These are phyloP conservation scores for Colletotrichum theobromicola DNA, from an alignment of 2,329 filamentous ascomycete species.

Conservation along the genomic window DNA sequence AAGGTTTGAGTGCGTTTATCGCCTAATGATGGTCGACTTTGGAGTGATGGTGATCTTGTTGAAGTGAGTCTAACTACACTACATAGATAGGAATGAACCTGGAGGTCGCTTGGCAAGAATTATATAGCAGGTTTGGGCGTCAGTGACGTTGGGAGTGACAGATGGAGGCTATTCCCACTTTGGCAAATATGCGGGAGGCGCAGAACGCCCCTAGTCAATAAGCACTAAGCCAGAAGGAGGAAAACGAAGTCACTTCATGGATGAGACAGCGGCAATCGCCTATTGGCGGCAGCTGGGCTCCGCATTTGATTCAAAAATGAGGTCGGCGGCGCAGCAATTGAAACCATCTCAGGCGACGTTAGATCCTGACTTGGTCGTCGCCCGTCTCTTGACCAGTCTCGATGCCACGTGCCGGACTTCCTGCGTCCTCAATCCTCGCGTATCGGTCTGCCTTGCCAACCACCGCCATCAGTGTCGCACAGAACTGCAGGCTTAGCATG, in stretches of 20 bases:
- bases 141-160: background rate
- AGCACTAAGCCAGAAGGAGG: background rate
- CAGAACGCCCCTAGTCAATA: background rate
- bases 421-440: background rate
- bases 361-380: background rate
- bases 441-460: background rate
- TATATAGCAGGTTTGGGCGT: background rate
- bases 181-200: background rate
- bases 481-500: background rate
- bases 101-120: background rate
- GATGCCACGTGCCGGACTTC: background rate
- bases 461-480: background rate
- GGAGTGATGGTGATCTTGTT: background rate
- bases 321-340: background rate
- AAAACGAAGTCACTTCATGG: rapidly evolving
- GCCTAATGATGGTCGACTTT: background rate
- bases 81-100: background rate
- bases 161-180: background rate
- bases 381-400: background rate
- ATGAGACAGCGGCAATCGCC: background rate
- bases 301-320: background rate
- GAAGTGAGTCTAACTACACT: background rate
- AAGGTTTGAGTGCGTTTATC: background rate
- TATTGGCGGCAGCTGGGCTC: background rate
- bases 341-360: background rate